Evolutionary conservation across 2,329 filamentous ascomycete species (phyloP).

Genomic region (Ceratocystis eucalypticola): DNA sequence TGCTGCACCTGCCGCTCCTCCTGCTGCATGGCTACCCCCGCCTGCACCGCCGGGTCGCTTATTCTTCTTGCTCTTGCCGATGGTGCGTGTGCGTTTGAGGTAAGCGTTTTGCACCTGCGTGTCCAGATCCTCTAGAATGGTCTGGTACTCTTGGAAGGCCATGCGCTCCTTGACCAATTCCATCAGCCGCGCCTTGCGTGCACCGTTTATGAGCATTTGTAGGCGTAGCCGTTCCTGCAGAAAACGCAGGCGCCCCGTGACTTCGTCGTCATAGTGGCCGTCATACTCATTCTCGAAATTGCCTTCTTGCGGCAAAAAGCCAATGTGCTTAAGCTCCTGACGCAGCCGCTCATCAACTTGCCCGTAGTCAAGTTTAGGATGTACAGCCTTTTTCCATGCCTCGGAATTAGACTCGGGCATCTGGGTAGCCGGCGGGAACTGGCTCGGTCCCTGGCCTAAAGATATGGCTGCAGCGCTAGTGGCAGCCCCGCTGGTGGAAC

Average conservation of each 20-base stretch:
- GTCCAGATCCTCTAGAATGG: slow-evolving; percentile 92
- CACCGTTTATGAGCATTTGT: slow-evolving; percentile 76
- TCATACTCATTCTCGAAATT: slow-evolving; percentile 61
- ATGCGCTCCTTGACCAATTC: slow-evolving; percentile 85
- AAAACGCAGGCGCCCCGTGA: slow-evolving; percentile 74
- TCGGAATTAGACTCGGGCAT: slow-evolving; percentile 67
- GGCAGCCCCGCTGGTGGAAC: neutral
- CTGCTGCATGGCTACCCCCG: slow-evolving; percentile 52
- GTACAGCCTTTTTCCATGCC: slow-evolving; percentile 63
- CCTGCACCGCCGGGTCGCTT: slow-evolving; percentile 65
- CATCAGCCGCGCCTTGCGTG: slow-evolving; percentile 72
- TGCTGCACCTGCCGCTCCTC: slow-evolving; percentile 40
- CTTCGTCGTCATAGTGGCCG: slow-evolving; percentile 82
- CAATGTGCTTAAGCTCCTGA: slow-evolving; percentile 80
- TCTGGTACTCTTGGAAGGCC: slow-evolving; percentile 92
- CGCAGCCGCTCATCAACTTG: slow-evolving; percentile 84
- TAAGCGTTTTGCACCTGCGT: slow-evolving; percentile 90
- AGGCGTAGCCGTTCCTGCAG: slow-evolving; percentile 72
- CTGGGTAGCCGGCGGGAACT: slow-evolving; percentile 55
- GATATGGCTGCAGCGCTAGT: neutral
- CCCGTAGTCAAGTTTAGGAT: slow-evolving; percentile 66
- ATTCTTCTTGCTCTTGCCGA: slow-evolving; percentile 88
- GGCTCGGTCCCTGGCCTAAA: slow-evolving; percentile 20
- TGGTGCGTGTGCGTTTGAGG: slow-evolving; percentile 83
- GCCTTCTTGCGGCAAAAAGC: slow-evolving; percentile 59